Percentiles rank a stretch among this genome's conserved stretches.
Conservation (phyloP, 768 basidiomycete species). For the Roridomyces roridus region DNA sequence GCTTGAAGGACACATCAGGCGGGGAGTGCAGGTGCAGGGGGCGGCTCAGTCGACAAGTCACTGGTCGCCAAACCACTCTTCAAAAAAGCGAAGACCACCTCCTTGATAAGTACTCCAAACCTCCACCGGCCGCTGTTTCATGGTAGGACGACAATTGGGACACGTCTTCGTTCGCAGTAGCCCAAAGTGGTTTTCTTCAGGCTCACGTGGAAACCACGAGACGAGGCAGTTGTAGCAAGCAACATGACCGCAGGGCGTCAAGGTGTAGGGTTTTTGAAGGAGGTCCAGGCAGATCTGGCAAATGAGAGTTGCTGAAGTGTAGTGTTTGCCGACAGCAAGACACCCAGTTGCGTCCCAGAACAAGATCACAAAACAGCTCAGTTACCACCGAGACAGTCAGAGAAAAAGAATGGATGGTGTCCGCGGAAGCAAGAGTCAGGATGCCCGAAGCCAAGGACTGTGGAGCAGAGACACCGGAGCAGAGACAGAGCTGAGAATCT, state of each 20-base stretch:
- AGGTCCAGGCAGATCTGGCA: conserved; percentile 84
- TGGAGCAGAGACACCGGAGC: no score
- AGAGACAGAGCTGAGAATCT: no score
- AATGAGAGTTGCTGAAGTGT: conserved; percentile 66
- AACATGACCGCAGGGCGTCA: conserved; percentile 78
- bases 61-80: conserved; percentile 57
- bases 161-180: conserved; percentile 67
- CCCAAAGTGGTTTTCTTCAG: conserved; percentile 52
- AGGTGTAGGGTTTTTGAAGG: conserved; percentile 73
- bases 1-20: no score
- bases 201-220: conserved; percentile 71
- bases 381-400: no score
- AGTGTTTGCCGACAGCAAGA: no score
- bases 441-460: no score
- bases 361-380: no score
- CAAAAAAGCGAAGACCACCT: conserved; percentile 58
- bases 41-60: conserved; percentile 29
- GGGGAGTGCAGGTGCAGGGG: conserved; percentile 33
- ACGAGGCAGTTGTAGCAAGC: conserved; percentile 77
- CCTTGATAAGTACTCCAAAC: conserved; percentile 77
- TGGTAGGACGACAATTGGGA: conserved; percentile 71
- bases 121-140: conserved; percentile 68
- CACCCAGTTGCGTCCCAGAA: no score
- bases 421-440: no score
- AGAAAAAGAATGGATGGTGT: no score